These are phyloP conservation scores for Lipomyces japonicus DNA, from an alignment of 805 yeast species.

Conservation along the genomic window DNA sequence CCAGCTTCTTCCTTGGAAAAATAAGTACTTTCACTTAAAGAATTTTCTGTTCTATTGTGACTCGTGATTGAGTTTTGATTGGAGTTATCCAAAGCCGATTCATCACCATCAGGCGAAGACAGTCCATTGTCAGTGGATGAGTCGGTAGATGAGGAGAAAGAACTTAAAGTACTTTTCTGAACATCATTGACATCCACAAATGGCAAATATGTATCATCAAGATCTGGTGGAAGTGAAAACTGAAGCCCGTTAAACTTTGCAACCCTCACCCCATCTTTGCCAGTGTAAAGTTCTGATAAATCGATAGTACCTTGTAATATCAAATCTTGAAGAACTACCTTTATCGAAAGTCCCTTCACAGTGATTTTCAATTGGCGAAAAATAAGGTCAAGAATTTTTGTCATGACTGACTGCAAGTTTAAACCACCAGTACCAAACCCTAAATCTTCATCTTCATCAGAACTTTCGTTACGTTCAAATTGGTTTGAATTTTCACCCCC, in stretches of 20 bases:
- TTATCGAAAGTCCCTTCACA: conserved; percentile 21
- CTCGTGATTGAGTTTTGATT: neutral
- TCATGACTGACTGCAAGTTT: conserved; percentile 29
- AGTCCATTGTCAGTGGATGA: conserved; percentile 27
- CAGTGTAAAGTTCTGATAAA: conserved; percentile 1
- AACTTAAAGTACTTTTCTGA: conserved; percentile 1
- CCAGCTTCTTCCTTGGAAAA: conserved; percentile 67
- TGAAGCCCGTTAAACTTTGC: conserved; percentile 28
- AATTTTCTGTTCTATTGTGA: conserved; percentile 23
- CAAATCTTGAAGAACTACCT: conserved; percentile 5
- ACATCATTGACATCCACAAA: neutral
- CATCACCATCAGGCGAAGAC: conserved; percentile 38
- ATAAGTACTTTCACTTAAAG: conserved; percentile 47
- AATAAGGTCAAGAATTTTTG: conserved; percentile 41
- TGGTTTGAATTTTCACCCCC: conserved; percentile 5
- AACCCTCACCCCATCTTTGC: conserved; percentile 13
- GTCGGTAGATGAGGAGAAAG: conserved; percentile 11
- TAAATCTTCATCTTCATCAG: conserved; percentile 21
- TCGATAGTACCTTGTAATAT: conserved; percentile 19
- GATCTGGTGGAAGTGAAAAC: conserved; percentile 10
- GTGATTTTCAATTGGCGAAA: conserved; percentile 35
- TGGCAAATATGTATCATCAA: conserved; percentile 8
- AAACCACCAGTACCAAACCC: conserved; percentile 37
- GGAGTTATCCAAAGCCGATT: conserved; percentile 18
- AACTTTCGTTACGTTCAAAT: too few species aligned